These are phyloP conservation scores for Tylopilus cervinicoccineus DNA, from an alignment of 768 basidiomycete species.

Conservation along the genomic window DNA sequence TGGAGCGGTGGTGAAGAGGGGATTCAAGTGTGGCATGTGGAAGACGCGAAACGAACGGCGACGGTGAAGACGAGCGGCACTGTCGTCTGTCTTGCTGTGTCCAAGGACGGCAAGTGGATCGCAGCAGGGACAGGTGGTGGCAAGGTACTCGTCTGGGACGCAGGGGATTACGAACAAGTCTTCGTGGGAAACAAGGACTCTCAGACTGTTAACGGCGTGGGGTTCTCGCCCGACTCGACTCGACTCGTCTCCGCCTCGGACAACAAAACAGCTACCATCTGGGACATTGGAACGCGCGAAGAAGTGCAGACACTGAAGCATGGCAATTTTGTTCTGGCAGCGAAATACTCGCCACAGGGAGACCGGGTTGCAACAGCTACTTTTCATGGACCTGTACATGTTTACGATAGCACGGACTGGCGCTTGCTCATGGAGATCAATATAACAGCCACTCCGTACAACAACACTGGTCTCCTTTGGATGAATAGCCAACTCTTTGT, in stretches of 20 bases:
- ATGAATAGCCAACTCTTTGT: neutral
- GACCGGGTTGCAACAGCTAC: neutral
- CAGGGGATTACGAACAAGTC: neutral
- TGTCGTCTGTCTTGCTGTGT: neutral
- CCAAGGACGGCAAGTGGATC: neutral
- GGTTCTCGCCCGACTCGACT: conserved; percentile 7
- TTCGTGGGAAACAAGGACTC: neutral
- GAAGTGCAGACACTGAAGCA: neutral
- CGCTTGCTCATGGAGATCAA: neutral
- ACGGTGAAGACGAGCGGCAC: neutral
- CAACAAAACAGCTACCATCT: neutral
- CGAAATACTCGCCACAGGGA: too few relatives aligned
- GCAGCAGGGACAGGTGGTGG: neutral
- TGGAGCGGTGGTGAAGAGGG: too few relatives aligned
- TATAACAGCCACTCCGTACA: neutral
- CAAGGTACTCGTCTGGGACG: neutral
- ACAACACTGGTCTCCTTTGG: neutral
- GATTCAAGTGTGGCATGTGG: too few relatives aligned
- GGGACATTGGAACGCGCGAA: neutral
- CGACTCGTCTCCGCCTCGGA: too few relatives aligned
- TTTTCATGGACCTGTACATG: neutral
- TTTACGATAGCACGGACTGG: neutral
- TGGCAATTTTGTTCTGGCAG: neutral
- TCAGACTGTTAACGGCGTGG: neutral
- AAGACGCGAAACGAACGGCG: neutral